phyloP scores from a whole-genome alignment of 345 rosid genomes.

The Populus simonii region DNA sequence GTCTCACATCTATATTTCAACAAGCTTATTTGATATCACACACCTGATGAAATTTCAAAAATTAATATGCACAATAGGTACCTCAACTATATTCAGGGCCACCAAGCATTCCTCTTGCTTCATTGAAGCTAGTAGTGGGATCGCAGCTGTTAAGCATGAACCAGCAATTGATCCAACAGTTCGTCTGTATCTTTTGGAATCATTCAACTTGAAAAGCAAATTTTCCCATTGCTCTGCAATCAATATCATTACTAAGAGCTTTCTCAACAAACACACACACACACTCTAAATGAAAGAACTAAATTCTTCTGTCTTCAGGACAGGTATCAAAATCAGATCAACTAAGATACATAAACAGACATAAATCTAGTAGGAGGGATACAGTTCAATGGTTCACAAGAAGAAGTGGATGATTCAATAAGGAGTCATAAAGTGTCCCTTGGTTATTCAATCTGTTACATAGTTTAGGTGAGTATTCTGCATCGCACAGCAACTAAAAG shows the following conservation, averaged over 20 bases:
- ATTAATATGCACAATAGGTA: conserved; percentile 18
- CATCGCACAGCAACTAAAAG: too few species aligned
- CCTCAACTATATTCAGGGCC: conserved; percentile 82
- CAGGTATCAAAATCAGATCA: too few species aligned
- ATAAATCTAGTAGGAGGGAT: too few species aligned
- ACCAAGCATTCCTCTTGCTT: conserved; percentile 67
- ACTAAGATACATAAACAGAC: neutral
- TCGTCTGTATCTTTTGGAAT: conserved; percentile 71
- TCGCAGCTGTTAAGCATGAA: conserved; percentile 71
- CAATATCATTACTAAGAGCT: neutral
- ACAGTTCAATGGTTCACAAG: too few species aligned
- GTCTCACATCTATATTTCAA: neutral
- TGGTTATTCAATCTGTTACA: too few species aligned
- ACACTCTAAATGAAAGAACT: too few species aligned
- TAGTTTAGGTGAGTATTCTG: too few species aligned
- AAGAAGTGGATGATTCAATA: too few species aligned
- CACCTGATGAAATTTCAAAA: neutral
- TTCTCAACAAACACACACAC: neutral
- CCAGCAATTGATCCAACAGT: conserved; percentile 76
- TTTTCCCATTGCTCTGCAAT: conserved; percentile 60
- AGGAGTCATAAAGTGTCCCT: too few species aligned
- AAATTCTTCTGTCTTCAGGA: too few species aligned
- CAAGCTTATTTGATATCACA: neutral
- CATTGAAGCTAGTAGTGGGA: conserved; percentile 72
- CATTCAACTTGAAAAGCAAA: conserved; percentile 54